Percentiles rank a stretch among this genome's conserved stretches.
These are phyloP conservation scores for Lojkania enalia DNA, from an alignment of 2,329 filamentous ascomycete species.

Conservation along the genomic window DNA sequence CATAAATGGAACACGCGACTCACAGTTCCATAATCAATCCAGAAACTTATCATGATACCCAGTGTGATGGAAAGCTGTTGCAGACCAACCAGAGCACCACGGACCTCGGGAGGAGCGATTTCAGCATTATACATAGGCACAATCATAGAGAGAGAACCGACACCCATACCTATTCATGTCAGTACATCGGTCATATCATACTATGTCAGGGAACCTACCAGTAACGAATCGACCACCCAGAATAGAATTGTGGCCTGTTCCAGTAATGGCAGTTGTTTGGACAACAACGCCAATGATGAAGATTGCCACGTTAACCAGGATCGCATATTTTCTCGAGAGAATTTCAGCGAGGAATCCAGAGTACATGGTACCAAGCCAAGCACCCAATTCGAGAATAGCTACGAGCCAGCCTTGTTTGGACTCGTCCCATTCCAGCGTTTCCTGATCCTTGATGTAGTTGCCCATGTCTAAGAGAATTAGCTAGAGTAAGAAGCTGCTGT, in stretches of 20 bases:
- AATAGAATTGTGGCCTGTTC: constrained; percentile 61
- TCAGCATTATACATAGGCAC: constrained; percentile 58
- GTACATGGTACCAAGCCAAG: constrained; percentile 73
- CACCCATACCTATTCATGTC: constrained; percentile 60
- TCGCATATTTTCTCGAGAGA: constrained; percentile 69
- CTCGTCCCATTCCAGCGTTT: constrained; percentile 32
- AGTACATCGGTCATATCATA: constrained; percentile 20
- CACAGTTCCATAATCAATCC: constrained; percentile 54
- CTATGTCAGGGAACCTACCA: constrained; percentile 26
- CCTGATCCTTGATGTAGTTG: constrained; percentile 34
- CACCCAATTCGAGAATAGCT: constrained; percentile 74
- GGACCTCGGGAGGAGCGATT: constrained; percentile 62
- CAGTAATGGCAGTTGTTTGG: constrained; percentile 63
- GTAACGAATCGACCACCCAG: constrained; percentile 74
- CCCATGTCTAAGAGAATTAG: constrained; percentile 45
- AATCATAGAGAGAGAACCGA: constrained; percentile 70
- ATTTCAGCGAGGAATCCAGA: constrained; percentile 73
- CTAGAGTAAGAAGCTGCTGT: neutral
- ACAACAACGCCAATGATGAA: constrained; percentile 73
- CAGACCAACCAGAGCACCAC: constrained; percentile 66
- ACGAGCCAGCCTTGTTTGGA: constrained; percentile 54
- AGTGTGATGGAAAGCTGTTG: constrained; percentile 66
- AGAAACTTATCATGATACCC: constrained; percentile 65
- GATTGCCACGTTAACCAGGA: constrained; percentile 66
- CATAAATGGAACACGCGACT: constrained; percentile 18